A percentile compares a stretch with the other conserved stretches of the same genome.
Evolutionary conservation across 2,329 filamentous ascomycete genomes (phyloP).

Genomic region (Alternaria gansuensis): DNA sequence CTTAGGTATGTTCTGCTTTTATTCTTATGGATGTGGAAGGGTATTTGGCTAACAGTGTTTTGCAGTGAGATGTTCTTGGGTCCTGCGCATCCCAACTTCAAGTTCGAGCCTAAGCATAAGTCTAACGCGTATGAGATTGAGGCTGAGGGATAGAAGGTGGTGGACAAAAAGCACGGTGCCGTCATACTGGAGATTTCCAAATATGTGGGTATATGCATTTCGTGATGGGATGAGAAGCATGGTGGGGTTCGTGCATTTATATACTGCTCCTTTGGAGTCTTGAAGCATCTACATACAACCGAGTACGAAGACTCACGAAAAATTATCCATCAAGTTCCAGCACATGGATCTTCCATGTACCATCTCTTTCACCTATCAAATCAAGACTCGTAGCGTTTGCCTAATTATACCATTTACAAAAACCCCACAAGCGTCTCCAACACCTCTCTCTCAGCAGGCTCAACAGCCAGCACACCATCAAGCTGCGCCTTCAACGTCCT

Average conservation of each 20-base stretch:
- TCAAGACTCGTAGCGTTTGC: background rate
- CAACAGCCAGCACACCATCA: conserved; percentile 63
- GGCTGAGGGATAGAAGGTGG: conserved; percentile 54
- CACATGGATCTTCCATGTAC: background rate
- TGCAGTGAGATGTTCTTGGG: conserved; percentile 95
- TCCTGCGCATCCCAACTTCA: conserved; percentile 86
- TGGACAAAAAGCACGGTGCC: background rate
- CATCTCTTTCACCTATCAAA: background rate
- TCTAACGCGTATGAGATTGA: conserved; percentile 86
- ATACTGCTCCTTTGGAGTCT: background rate
- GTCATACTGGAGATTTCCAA: background rate
- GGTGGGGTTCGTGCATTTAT: background rate
- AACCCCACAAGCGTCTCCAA: conserved; percentile 63
- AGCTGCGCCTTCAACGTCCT: conserved; percentile 75
- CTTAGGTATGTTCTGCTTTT: conserved; percentile 73
- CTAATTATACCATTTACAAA: conserved; percentile 24
- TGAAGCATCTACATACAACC: background rate
- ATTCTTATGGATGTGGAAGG: background rate
- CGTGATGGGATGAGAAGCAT: background rate
- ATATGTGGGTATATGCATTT: background rate
- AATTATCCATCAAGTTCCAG: background rate
- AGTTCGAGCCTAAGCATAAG: conserved; percentile 97
- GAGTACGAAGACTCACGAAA: background rate
- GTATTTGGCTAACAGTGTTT: conserved; percentile 23
- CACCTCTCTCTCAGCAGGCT: conserved; percentile 70